Base-by-base conservation (phyloP, 1,284 basidiomycete species). In the Ceratobasidium sp. region DNA sequence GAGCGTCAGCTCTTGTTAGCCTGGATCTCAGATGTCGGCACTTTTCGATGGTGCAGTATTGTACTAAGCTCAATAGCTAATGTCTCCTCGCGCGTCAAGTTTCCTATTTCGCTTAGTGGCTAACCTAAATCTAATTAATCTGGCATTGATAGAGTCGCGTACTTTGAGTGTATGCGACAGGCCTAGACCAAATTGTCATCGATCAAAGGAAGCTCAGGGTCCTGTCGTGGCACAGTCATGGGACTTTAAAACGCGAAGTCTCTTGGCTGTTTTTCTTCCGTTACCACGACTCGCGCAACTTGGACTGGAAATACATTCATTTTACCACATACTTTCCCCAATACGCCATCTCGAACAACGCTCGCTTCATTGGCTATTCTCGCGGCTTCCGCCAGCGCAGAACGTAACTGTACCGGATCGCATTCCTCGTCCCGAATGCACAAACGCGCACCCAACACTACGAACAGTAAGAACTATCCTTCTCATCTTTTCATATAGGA, bases 321-420 rank as follows among this genome's bases (percentile, higher is more conserved):
- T 58, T 46, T 43, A 55, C 32, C 18, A 30, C 66, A 57, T 41
- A 57, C 54, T 55, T 70, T 58, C 35, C 16, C 18, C 54, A 57
- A 13, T 30, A 70, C 57, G 66, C 43, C 44, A 16, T 47, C 54
- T 70, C 66, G 66, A 43, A 58, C 66, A 9, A 47, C 66, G 3
- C 28, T 70, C 54, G 66, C 66, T 26, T 70, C 66, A n/a, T 43
- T 70, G 16, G 54, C 52, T n/a, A 23, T 70, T 11, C 54, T 58
- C 23, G 66, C 66, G 21, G 54, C 30, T 7, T 70, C 54, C 18
- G 66, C 54, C 3, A 44, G 57, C 46, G 66, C 66, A n/a, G 54
- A n/a, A 3, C 43, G 52, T 43, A 57, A 57, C 28, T 58, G 66
- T 43, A 57, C 66, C 44, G 38, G 35, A 11, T 47, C 66, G 21